Percentiles rank a stretch among this genome's conserved stretches.
Evolutionary conservation across 495 filamentous ascomycete genomes (phyloP).

Genomic region (Penicillium silybi): DNA sequence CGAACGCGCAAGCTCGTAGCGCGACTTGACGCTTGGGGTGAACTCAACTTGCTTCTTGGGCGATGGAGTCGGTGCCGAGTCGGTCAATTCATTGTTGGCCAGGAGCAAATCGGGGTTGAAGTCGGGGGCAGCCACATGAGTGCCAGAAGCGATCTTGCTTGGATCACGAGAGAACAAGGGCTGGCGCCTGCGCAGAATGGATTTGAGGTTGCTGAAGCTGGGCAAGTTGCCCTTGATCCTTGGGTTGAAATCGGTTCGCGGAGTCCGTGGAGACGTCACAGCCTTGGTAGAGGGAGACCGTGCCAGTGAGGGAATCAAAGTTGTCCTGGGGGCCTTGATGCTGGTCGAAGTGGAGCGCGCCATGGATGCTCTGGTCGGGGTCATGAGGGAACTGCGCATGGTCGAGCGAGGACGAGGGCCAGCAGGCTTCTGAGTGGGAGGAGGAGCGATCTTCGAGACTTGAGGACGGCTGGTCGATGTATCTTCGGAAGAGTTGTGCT

Average conservation of each 20-base stretch:
- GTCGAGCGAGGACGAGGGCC: constrained; percentile 35
- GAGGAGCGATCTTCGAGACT: constrained; percentile 1
- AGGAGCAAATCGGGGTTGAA: constrained; percentile 43
- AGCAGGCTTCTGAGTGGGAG: constrained; percentile 23
- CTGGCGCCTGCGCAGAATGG: constrained; percentile 57
- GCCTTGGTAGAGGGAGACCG: constrained; percentile 47
- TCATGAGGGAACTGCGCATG: constrained; percentile 55
- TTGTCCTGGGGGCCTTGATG: constrained; percentile 52
- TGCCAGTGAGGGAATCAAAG: constrained; percentile 52
- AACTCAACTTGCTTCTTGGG: constrained; percentile 61
- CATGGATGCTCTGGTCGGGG: constrained; percentile 76
- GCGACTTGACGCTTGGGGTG: constrained; percentile 48
- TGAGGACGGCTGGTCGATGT: constrained; percentile 49
- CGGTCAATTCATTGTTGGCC: constrained; percentile 26
- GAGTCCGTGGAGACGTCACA: constrained; percentile 40
- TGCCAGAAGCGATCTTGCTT: constrained; percentile 56
- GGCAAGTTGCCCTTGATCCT: constrained; percentile 41
- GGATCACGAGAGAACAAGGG: constrained; percentile 61
- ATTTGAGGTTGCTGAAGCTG: constrained; percentile 49
- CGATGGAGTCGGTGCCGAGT: constrained; percentile 37
- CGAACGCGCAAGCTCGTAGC: constrained; percentile 34
- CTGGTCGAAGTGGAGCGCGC: constrained; percentile 54
- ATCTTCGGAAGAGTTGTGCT: constrained; percentile 56
- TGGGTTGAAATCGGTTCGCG: constrained; percentile 45
- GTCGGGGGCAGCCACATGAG: constrained; percentile 50